These are phyloP conservation scores for Cercospora berteroae DNA, from an alignment of 2,329 filamentous ascomycete species.

Conservation along the genomic window DNA sequence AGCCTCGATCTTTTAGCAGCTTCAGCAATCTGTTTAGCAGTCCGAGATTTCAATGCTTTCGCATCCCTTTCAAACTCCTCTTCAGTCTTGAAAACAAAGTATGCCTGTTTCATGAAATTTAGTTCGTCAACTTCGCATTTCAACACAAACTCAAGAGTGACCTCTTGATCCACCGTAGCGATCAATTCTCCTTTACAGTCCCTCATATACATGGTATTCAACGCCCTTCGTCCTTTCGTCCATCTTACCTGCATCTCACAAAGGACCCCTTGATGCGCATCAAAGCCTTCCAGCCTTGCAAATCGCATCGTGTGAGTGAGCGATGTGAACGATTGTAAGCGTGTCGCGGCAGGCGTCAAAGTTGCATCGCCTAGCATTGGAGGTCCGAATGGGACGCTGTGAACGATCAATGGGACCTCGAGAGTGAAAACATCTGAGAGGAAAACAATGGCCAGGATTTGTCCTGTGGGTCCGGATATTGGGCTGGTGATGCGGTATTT, in stretches of 20 bases:
- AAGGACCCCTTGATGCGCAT: neutral
- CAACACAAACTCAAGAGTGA: neutral
- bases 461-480: neutral
- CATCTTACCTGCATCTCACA: neutral
- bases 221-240: neutral
- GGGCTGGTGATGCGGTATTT: neutral
- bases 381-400: constrained; percentile 1
- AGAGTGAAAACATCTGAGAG: constrained; percentile 1
- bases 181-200: constrained; percentile 3
- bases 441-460: neutral
- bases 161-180: constrained; percentile 8
- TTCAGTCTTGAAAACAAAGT: neutral
- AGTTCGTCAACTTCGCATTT: neutral
- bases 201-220: neutral
- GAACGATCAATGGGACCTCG: neutral
- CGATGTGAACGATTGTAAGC: neutral
- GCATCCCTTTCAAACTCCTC: neutral
- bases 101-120: neutral
- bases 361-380: neutral
- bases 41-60: neutral
- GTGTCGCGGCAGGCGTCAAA: neutral
- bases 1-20: neutral
- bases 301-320: constrained; percentile 2
- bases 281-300: neutral
- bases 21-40: neutral